Evolutionary conservation across 371 early-diverging fungal genomes (phyloP), one percentile per base, ranked within the genome.

Genomic region (Sporodiniella umbellata): DNA sequence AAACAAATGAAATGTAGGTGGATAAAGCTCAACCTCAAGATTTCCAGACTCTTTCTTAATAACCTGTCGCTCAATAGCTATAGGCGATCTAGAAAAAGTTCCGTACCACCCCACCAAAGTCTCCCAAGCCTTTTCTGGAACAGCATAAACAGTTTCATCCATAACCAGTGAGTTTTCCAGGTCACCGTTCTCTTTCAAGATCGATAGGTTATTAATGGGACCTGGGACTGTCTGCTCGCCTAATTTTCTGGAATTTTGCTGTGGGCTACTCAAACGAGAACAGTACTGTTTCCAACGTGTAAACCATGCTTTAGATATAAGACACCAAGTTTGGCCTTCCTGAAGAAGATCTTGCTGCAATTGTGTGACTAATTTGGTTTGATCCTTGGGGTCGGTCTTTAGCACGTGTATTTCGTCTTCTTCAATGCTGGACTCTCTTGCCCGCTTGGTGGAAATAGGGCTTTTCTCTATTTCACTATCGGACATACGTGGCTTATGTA

Each of bases 371-470:
- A 48, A 31, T 1, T 51, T 51, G n/a, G 49, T 18, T 45, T 66
- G 66, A 14, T 66, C 62, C 15, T 50, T 44, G 3, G 66, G 62
- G 11, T 61, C 62, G 0, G 49, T 45, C 33, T 25, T 25, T 10
- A 30, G 22, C 0, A 53, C 26, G 11, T 33, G 46, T 25, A 52
- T 46, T 33, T 18, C 42, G 3, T 60, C 60, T 23, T 56, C 60
- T 11, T 52, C 48, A 11, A 61, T 15, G 18, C 66, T 66, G 0
- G 66, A 44, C 53, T 66, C 66, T 48, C 66, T 57, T 19, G 62
- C 66, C 49, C 66, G 33, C 42, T 66, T 66, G 4, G 21, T 47
- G 18, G 54, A 53, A 3, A 54, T 39, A 21, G 58, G 42, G n/a
- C 48, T 57, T 25, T 47, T 60, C 2, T 51, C 60, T 8, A 47